A percentile compares a stretch with the other conserved stretches of the same genome.
These are phyloP conservation scores for Globisporangium perplexum DNA, from an alignment of 352 stramenopile species.

Conservation along the genomic window DNA sequence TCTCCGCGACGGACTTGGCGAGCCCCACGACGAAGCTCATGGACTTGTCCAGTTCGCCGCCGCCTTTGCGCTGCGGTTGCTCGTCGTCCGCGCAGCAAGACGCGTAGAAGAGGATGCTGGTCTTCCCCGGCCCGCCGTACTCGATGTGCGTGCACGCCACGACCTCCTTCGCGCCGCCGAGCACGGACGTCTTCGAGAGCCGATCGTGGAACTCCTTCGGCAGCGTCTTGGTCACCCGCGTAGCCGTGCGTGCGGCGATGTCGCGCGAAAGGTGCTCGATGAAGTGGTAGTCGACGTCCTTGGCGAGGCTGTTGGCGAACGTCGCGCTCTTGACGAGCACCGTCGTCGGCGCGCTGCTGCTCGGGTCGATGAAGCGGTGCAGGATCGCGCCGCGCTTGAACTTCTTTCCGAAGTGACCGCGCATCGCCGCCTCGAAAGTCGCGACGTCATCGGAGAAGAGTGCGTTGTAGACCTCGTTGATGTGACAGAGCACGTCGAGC, in stretches of 20 bases:
- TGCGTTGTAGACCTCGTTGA: conserved; percentile 64
- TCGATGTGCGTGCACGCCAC: conserved; percentile 20
- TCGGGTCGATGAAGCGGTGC: conserved; percentile 23
- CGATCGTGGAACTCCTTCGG: conserved; percentile 54
- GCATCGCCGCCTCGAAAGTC: conserved; percentile 42
- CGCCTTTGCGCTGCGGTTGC: not conserved
- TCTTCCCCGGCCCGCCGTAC: conserved; percentile 15
- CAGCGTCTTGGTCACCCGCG: conserved; percentile 60
- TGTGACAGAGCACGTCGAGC: conserved; percentile 43
- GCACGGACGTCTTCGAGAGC: conserved; percentile 18
- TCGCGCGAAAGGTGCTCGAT: conserved; percentile 9
- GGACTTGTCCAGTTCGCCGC: conserved; percentile 15
- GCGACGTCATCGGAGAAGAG: conserved; percentile 32
- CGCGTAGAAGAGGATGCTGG: conserved; percentile 22
- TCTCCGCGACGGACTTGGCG: conserved; percentile 13
- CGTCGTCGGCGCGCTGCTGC: conserved; percentile 18
- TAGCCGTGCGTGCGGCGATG: conserved; percentile 21
- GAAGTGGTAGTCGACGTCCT: conserved; percentile 17
- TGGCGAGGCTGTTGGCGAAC: conserved; percentile 23
- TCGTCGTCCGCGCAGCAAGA: conserved; percentile 27
- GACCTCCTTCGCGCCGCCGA: conserved; percentile 27
- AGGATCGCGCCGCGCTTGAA: conserved; percentile 42
- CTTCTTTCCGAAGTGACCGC: conserved; percentile 37
- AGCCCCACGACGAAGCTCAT: conserved; percentile 17
- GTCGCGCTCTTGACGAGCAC: conserved; percentile 25